Percentiles rank a stretch among this genome's conserved stretches.
Conservation (phyloP, 441 rosid genomes). For the Capsella rubella region DNA sequence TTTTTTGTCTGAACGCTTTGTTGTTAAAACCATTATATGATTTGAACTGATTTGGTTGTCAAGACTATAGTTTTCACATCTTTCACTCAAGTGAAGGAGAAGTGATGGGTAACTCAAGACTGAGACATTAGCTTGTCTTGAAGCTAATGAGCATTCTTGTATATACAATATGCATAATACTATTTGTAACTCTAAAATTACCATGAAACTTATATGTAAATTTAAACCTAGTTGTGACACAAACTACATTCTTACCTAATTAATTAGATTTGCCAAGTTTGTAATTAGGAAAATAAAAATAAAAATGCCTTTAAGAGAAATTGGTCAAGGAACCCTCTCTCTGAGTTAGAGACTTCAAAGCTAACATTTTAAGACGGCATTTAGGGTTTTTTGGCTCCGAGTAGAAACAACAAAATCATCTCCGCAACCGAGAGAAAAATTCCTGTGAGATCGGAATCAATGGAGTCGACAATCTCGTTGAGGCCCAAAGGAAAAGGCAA, state of each 20-base stretch:
- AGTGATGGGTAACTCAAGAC: no score
- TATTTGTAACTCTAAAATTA: no score
- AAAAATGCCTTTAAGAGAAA: neutral
- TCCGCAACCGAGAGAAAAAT: neutral
- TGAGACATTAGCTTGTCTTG: no score
- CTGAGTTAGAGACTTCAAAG: neutral
- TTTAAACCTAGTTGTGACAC: neutral
- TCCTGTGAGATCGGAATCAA: slow-evolving; percentile 42
- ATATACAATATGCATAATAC: no score
- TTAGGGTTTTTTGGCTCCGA: slow-evolving; percentile 23
- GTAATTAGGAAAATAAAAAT: neutral
- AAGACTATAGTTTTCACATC: no score
- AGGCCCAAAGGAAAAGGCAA: slow-evolving; percentile 61
- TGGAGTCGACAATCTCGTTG: slow-evolving; percentile 62
- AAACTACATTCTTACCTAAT: neutral
- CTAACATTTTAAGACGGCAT: slow-evolving; percentile 2
- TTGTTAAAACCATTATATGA: neutral
- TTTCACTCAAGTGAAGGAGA: no score
- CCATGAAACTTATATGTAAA: no score
- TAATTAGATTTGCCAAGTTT: neutral
- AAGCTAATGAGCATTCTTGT: no score
- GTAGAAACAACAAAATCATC: neutral
- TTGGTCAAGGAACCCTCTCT: neutral
- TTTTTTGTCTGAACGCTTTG: neutral
- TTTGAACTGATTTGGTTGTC: neutral